Percentiles rank a stretch among this genome's conserved stretches.
These are phyloP conservation scores for Diversispora epigaea DNA, from an alignment of 192 early-diverging fungal species.

Conservation along the genomic window DNA sequence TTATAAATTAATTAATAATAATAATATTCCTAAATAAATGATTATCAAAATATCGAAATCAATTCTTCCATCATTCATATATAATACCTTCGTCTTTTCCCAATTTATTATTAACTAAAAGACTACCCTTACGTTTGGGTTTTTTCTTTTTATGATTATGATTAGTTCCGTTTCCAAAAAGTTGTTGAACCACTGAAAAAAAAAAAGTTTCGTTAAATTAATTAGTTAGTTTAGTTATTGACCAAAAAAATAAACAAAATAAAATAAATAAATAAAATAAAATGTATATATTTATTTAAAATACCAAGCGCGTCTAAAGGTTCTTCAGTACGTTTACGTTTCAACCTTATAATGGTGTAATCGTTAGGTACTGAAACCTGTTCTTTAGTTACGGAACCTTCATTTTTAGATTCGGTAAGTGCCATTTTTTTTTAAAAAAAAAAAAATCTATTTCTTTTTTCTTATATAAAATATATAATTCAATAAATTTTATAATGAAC, in stretches of 20 bases:
- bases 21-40: background rate
- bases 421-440: no score
- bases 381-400: no score
- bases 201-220: background rate
- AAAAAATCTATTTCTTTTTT: no score
- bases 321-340: conserved; percentile 73
- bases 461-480: no score
- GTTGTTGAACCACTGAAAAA: conserved; percentile 52
- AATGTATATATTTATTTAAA: no score
- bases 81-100: background rate
- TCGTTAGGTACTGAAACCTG: no score
- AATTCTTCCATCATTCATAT: no score
- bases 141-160: conserved; percentile 21
- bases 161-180: conserved; percentile 31
- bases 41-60: background rate
- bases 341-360: conserved; percentile 68
- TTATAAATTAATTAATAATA: no score
- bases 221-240: background rate
- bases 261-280: conserved; percentile 11
- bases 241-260: background rate
- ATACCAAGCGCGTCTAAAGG: conserved; percentile 69
- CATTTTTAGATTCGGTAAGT: no score
- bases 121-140: background rate
- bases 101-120: background rate
- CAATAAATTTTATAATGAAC: no score